phyloP scores from a whole-genome alignment of 768 basidiomycete species.

The Chalciporus chontae region DNA sequence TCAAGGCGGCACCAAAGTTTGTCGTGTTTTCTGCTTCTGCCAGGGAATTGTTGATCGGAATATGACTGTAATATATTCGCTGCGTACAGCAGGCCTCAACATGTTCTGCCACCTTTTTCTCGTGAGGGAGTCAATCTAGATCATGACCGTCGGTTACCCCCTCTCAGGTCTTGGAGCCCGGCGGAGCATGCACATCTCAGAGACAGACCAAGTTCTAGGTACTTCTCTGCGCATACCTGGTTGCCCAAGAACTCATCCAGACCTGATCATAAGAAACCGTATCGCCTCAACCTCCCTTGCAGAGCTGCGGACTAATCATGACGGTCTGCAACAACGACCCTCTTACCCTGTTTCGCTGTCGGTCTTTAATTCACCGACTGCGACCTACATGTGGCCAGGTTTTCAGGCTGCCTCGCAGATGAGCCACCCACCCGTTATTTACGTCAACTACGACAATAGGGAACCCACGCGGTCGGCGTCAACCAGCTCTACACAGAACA shows the following conservation, averaged over 20 bases:
- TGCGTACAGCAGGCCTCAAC: slow-evolving; percentile 32
- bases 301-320: slow-evolving; percentile 21
- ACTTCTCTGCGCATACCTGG: slow-evolving; percentile 8
- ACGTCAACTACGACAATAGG: slow-evolving; percentile 35
- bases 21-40: slow-evolving; percentile 14
- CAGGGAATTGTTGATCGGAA: slow-evolving; percentile 24
- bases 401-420: slow-evolving; percentile 44
- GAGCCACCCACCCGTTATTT: slow-evolving; percentile 37
- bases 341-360: slow-evolving; percentile 33
- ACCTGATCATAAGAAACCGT: slow-evolving; percentile 18
- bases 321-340: slow-evolving; percentile 26
- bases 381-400: slow-evolving; percentile 47
- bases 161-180: slow-evolving; percentile 29
- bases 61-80: slow-evolving; percentile 16
- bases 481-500: slow-evolving; percentile 28
- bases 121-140: slow-evolving; percentile 31
- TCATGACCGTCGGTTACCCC: slow-evolving; percentile 32
- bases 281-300: slow-evolving; percentile 20
- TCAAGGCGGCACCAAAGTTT: slow-evolving; percentile 24
- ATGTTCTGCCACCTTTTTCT: slow-evolving; percentile 32
- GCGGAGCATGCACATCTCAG: slow-evolving; percentile 19
- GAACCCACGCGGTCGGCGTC: slow-evolving; percentile 31
- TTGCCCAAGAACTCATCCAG: slow-evolving; percentile 16
- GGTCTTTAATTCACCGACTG: slow-evolving; percentile 41
- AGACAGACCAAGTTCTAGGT: slow-evolving; percentile 27